Evolutionary conservation across 208 protist genomes (phyloP).

Genomic region (Acanthamoeba royreba): DNA sequence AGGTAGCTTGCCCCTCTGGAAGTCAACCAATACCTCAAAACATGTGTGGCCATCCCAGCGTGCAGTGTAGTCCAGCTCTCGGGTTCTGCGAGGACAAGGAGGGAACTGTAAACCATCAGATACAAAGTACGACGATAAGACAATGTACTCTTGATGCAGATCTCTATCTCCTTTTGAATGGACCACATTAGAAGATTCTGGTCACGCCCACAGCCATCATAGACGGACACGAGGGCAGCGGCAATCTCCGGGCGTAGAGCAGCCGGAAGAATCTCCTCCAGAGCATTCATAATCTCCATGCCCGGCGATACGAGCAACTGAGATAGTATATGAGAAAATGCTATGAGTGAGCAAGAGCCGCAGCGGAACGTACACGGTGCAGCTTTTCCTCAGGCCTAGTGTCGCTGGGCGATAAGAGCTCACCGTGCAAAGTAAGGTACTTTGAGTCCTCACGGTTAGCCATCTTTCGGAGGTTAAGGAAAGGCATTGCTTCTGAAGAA

Average conservation of each 20-base stretch:
- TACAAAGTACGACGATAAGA: too few relatives aligned
- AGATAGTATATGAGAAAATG: background rate
- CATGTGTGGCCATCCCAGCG: background rate
- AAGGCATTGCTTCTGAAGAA: background rate
- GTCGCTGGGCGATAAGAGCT: background rate
- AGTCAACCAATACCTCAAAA: background rate
- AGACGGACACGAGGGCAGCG: background rate
- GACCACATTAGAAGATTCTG: constrained; percentile 1
- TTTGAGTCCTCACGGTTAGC: background rate
- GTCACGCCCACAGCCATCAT: background rate
- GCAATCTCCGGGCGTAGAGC: background rate
- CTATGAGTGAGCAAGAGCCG: background rate
- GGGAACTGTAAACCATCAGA: too few relatives aligned
- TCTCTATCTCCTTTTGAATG: constrained; percentile 11
- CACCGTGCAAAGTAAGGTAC: background rate
- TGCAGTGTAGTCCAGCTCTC: background rate
- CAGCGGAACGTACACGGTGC: background rate
- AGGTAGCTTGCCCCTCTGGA: background rate
- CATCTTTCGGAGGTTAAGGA: constrained; percentile 5
- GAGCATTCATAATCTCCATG: background rate
- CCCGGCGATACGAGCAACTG: background rate
- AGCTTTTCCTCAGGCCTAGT: background rate
- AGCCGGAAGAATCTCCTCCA: constrained; percentile 2
- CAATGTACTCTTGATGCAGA: background rate
- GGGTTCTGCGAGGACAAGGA: too few relatives aligned